Conservation (phyloP, 169 alveolate species). For the Besnoitia besnoiti region DNA sequence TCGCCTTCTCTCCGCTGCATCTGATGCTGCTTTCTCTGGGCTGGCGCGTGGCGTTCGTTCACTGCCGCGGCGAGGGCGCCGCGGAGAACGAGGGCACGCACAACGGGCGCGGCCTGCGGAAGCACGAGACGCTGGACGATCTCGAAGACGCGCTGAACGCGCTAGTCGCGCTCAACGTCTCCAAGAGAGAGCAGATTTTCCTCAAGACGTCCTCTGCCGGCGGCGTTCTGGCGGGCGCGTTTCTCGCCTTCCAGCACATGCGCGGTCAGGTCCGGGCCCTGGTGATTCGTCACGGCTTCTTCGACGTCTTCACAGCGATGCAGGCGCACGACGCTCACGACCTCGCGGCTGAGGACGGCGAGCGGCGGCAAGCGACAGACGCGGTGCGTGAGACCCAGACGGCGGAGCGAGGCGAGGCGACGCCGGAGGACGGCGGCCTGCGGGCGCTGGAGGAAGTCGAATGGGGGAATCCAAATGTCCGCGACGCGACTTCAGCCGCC, state of each 20-base stretch:
- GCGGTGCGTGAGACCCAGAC: background rate
- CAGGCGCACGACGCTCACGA: background rate
- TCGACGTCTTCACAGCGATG: slow-evolving; percentile 2
- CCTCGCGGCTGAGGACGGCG: background rate
- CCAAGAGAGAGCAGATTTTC: background rate
- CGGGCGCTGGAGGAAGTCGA: background rate
- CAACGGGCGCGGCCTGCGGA: background rate
- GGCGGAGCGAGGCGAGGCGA: background rate
- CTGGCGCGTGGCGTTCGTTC: slow-evolving; percentile 4
- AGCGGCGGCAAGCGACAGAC: background rate
- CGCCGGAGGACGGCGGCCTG: background rate
- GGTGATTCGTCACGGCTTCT: background rate
- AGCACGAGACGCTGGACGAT: background rate
- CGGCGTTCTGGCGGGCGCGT: background rate
- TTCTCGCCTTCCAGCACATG: slow-evolving; percentile 3
- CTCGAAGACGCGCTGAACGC: background rate
- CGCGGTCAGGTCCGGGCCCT: background rate
- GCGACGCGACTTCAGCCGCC: background rate
- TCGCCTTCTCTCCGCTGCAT: background rate
- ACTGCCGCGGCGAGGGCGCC: slow-evolving; percentile 24
- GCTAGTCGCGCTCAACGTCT: background rate
- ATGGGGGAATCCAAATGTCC: background rate
- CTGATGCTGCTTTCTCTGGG: background rate
- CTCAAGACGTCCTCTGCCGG: slow-evolving; percentile 23
- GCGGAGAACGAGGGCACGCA: background rate